phyloP scores from a whole-genome alignment of 1,284 basidiomycete species.

The Apiotrichum gamsii region DNA sequence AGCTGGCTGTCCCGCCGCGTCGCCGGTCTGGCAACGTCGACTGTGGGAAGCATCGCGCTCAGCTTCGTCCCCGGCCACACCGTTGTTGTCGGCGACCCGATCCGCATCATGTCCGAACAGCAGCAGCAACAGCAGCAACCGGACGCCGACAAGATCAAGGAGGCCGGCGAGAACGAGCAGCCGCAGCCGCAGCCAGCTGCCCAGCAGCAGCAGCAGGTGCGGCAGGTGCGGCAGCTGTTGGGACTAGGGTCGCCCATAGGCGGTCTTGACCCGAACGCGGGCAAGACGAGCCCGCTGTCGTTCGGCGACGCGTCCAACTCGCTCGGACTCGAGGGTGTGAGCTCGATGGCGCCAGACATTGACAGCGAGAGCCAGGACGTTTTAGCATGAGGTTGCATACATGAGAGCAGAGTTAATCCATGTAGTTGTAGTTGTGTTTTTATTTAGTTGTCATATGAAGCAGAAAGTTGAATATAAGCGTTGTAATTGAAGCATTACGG shows the following conservation, averaged over 20 bases:
- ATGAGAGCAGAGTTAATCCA: too few species aligned
- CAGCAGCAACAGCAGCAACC: constrained; percentile 1
- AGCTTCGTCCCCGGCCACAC: constrained; percentile 15
- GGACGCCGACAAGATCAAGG: constrained; percentile 2
- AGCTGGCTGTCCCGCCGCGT: constrained; percentile 31
- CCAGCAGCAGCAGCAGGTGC: too few species aligned
- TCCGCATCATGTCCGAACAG: constrained; percentile 3
- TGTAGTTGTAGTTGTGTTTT: too few species aligned
- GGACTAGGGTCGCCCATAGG: neutral
- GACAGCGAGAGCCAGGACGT: constrained; percentile 15
- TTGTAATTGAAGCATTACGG: too few species aligned
- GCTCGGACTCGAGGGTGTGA: constrained; percentile 19
- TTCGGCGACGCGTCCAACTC: constrained; percentile 6
- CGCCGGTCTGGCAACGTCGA: constrained; percentile 28
- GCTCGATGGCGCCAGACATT: constrained; percentile 22
- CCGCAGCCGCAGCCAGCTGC: too few species aligned
- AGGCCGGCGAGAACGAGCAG: neutral
- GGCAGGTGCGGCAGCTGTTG: too few species aligned
- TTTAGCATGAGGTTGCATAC: neutral
- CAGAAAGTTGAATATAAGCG: too few species aligned
- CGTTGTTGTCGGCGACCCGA: constrained; percentile 11
- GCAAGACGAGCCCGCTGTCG: neutral
- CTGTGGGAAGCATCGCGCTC: constrained; percentile 24
- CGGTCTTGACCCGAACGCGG: neutral
- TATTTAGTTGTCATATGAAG: too few species aligned